phyloP scores from a whole-genome alignment of 176 grass and related monocot genomes.

The Echinochloa phyllopogon region DNA sequence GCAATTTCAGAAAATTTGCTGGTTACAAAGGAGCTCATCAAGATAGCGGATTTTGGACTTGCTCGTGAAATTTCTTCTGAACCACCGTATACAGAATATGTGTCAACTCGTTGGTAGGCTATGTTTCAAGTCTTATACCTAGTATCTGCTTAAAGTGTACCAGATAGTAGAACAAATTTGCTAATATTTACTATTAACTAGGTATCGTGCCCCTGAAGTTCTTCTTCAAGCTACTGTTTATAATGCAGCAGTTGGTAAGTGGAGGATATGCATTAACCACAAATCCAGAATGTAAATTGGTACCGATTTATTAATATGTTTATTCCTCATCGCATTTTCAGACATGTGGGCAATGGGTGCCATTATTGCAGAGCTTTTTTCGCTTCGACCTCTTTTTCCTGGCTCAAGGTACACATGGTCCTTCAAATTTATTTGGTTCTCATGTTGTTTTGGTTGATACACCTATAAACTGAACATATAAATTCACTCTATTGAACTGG shows the following conservation, averaged over 20 bases:
- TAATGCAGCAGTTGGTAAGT: slow-evolving; percentile 94
- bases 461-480: background rate
- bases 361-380: slow-evolving; percentile 97
- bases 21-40: slow-evolving; percentile 83
- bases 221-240: slow-evolving; percentile 94
- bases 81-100: slow-evolving; percentile 98
- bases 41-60: slow-evolving; percentile 99
- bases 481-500: background rate
- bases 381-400: slow-evolving; percentile 90
- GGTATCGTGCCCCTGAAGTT: slow-evolving; percentile 98
- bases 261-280: slow-evolving; percentile 36
- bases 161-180: background rate
- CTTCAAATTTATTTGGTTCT: background rate
- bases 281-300: background rate
- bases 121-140: background rate
- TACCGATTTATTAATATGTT: slow-evolving; percentile 15
- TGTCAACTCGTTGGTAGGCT: slow-evolving; percentile 92
- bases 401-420: slow-evolving; percentile 71
- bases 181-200: slow-evolving; percentile 46
- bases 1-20: slow-evolving; percentile 90
- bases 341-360: slow-evolving; percentile 99
- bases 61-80: slow-evolving; percentile 90
- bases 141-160: slow-evolving; percentile 26
- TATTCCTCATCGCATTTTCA: slow-evolving; percentile 39
- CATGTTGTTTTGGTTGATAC: background rate